These are phyloP conservation scores for Starmera quercuum DNA, from an alignment of 805 yeast species.

Conservation along the genomic window DNA sequence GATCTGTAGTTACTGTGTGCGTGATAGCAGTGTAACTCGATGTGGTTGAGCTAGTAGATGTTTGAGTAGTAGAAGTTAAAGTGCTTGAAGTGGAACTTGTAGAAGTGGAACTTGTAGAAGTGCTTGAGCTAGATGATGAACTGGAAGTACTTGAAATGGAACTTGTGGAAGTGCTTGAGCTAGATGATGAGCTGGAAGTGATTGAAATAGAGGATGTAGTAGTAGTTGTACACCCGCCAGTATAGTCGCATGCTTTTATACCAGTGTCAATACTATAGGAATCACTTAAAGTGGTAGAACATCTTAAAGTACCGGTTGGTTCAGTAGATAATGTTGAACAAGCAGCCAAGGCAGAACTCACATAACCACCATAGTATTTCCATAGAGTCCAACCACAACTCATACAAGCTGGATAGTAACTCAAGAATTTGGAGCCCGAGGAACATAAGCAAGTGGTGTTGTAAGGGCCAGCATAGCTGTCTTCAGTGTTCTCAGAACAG, in stretches of 20 bases:
- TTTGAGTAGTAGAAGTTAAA: slow-evolving; percentile 1
- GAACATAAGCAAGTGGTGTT: slow-evolving; percentile 10
- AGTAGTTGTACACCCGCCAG: slow-evolving; percentile 3
- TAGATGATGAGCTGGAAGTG: slow-evolving; percentile 7
- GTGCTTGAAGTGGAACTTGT: slow-evolving; percentile 3
- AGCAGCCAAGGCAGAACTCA: slow-evolving; percentile 15
- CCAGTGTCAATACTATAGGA: slow-evolving; percentile 3
- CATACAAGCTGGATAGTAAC: slow-evolving; percentile 16
- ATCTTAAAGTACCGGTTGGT: slow-evolving; percentile 23
- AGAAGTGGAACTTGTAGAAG: slow-evolving; percentile 7
- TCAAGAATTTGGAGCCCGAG: slow-evolving; percentile 6
- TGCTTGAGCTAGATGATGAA: slow-evolving; percentile 5
- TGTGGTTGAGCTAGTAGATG: slow-evolving; percentile 3
- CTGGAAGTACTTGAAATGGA: slow-evolving; percentile 7
- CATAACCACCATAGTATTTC: slow-evolving; percentile 19
- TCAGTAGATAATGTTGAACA: slow-evolving; percentile 12
- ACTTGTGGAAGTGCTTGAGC: slow-evolving; percentile 6
- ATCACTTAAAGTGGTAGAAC: slow-evolving; percentile 8
- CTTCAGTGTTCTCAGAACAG: slow-evolving; percentile 16
- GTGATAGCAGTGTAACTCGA: slow-evolving; percentile 3
- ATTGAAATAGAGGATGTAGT: not conserved
- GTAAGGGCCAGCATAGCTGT: slow-evolving; percentile 5
- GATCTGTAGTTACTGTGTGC: slow-evolving; percentile 10
- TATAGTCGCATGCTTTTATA: slow-evolving; percentile 5
- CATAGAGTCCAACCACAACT: slow-evolving; percentile 28